Base-by-base conservation (phyloP, 2,329 filamentous ascomycete genomes). In the Xylariaceae sp. region DNA sequence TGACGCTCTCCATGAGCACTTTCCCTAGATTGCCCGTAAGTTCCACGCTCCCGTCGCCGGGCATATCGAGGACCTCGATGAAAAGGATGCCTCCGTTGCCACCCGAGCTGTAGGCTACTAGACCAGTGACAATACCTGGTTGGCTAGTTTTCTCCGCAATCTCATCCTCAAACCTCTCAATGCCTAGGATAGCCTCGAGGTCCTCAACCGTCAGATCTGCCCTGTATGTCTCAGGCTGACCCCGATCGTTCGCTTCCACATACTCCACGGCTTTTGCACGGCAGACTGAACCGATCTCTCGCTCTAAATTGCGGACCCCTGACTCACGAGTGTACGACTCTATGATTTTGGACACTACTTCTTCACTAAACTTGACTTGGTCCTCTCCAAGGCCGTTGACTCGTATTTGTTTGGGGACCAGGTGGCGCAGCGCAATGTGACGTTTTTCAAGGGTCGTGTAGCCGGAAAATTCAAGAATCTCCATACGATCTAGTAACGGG, bases 11-110 rank as follows among this genome's bases (percentile, higher is more conserved):
- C 74, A 97, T 97, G 54, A 99, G 84, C 24, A 99, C 94, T 64
- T 97, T 92, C 59, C 94, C 94, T 6, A 99, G 85, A 72, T 96
- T 97, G 57, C 94, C 94, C 1, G 94, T 99, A 21, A 99, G 85
- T 74, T 97, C 94, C 29, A 99, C 91, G 47, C 88, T 87, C 27
- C 94, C 94, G 51, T 84, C 87, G 36, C 94, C 94, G 0, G 94
- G 94, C 92, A 97, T 97, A 69, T 96, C 92, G 9, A 93, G 91
- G 37, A 97, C 91, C 74, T 99, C 94, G 65, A 99, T 99, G 78
- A 99, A 99, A 50, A 99, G 81, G 66, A 99, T 99, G 68, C 89
- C 92, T 58, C 94, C 94, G 71, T 97, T 93, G 41, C 92, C 92
- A 43, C 94, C 93, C 3, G 88, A 89, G 67, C 88, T 91, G 76